phyloP scores from a whole-genome alignment of 2,329 filamentous ascomycete species.

The Dactylellina cionopaga region DNA sequence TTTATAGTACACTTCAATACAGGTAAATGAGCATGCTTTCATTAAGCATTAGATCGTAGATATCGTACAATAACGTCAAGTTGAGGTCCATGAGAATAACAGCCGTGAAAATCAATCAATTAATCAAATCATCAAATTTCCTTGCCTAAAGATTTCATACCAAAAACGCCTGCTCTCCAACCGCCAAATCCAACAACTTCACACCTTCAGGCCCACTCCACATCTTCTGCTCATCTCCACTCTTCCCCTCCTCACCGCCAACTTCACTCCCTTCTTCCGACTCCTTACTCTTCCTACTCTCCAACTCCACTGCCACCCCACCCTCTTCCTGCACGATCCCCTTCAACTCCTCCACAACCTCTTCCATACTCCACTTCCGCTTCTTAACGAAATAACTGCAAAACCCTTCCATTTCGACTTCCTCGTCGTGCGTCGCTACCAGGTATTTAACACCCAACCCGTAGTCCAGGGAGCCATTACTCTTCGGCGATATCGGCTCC shows the following conservation, averaged over 20 bases:
- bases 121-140: background rate
- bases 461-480: slow-evolving; percentile 16
- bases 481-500: slow-evolving; percentile 33
- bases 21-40: too few relatives aligned
- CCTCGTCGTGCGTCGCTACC: slow-evolving; percentile 45
- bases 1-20: too few relatives aligned
- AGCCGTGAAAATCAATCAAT: too few relatives aligned
- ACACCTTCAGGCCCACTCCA: slow-evolving; percentile 40
- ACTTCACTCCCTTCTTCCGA: background rate
- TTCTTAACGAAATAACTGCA: slow-evolving; percentile 49
- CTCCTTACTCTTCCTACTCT: slow-evolving; percentile 1
- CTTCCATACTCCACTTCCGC: slow-evolving; percentile 20
- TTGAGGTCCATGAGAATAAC: too few relatives aligned
- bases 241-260: background rate
- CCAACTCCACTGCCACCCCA: too few relatives aligned
- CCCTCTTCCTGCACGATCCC: slow-evolving; percentile 11
- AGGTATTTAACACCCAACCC: slow-evolving; percentile 37
- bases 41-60: too few relatives aligned
- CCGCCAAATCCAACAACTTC: slow-evolving; percentile 35
- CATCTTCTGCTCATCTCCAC: slow-evolving; percentile 1
- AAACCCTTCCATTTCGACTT: slow-evolving; percentile 47
- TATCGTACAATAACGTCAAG: too few relatives aligned
- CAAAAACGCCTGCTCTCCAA: slow-evolving; percentile 25
- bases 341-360: slow-evolving; percentile 30
- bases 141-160: background rate